Evolutionary conservation across 345 rosid genomes (phyloP).

Genomic region (Raphanus sativus): DNA sequence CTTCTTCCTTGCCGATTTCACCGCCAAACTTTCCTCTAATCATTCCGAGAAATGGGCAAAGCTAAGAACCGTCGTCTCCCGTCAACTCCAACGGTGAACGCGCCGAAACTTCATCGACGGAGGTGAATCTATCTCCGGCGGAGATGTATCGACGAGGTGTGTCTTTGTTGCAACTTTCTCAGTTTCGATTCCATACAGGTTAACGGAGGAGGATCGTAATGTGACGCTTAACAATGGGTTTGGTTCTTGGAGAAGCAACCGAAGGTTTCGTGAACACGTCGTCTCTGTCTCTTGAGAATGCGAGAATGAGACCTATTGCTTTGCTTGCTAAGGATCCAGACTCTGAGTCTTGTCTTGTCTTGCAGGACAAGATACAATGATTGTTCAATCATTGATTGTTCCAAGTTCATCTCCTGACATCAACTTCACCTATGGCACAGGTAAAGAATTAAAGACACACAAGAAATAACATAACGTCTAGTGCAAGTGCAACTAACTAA

Average conservation of each 20-base stretch:
- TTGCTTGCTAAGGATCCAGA: slow-evolving; percentile 45
- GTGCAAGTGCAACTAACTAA: neutral
- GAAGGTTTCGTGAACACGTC: neutral
- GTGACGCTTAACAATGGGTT: too few relatives aligned
- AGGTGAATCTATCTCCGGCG: neutral
- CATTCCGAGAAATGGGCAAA: too few relatives aligned
- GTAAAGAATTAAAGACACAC: slow-evolving; percentile 28
- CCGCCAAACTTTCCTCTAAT: too few relatives aligned
- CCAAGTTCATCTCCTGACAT: slow-evolving; percentile 52
- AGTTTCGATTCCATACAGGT: too few relatives aligned
- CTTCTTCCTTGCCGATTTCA: too few relatives aligned
- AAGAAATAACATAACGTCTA: neutral
- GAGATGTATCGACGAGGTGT: neutral
- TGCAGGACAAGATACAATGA: slow-evolving; percentile 38
- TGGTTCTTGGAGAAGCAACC: neutral
- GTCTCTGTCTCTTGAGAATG: slow-evolving; percentile 29
- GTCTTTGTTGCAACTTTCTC: neutral
- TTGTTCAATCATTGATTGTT: slow-evolving; percentile 34
- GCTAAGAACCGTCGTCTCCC: neutral
- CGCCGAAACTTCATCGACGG: neutral
- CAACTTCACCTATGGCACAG: slow-evolving; percentile 64
- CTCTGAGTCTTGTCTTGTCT: slow-evolving; percentile 9
- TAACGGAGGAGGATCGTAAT: too few relatives aligned
- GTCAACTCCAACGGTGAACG: slow-evolving; percentile 7
- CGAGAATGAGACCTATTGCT: slow-evolving; percentile 38